These are phyloP conservation scores for Amanita brunnescens DNA, from an alignment of 768 basidiomycete species.

Conservation along the genomic window DNA sequence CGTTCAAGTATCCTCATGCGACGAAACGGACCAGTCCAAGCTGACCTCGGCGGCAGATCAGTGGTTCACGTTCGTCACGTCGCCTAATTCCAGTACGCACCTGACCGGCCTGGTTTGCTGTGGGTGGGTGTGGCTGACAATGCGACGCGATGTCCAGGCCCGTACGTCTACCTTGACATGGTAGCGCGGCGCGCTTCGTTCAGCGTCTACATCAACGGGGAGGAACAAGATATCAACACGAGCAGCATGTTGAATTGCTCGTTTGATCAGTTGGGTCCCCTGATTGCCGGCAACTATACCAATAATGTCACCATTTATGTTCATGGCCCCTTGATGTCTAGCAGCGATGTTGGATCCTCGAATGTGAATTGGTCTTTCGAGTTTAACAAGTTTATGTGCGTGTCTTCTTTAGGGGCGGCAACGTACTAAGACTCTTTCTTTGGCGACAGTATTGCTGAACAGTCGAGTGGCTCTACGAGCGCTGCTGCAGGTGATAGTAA, in stretches of 20 bases:
- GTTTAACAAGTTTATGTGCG: slow-evolving; percentile 4
- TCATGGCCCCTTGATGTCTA: background rate
- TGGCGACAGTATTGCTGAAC: background rate
- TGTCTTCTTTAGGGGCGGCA: background rate
- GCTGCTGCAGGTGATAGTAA: background rate
- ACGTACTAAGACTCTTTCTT: background rate
- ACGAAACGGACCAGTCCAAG: background rate
- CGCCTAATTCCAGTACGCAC: background rate
- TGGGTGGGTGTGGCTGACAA: background rate
- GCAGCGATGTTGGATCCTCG: background rate
- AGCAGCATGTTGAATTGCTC: background rate
- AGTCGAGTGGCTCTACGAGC: background rate
- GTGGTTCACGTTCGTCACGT: background rate
- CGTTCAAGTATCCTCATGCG: background rate
- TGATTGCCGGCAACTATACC: background rate
- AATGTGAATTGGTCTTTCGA: background rate
- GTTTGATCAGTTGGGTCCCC: background rate
- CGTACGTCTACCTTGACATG: background rate
- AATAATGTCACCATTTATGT: slow-evolving; percentile 2
- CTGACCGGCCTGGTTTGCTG: background rate
- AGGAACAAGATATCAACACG: background rate
- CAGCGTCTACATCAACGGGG: background rate
- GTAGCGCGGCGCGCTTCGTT: background rate
- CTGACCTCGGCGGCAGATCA: background rate
- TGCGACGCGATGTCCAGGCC: background rate